These are phyloP conservation scores for Neoboletus brunneissimus DNA, from an alignment of 768 basidiomycete species.

Conservation along the genomic window DNA sequence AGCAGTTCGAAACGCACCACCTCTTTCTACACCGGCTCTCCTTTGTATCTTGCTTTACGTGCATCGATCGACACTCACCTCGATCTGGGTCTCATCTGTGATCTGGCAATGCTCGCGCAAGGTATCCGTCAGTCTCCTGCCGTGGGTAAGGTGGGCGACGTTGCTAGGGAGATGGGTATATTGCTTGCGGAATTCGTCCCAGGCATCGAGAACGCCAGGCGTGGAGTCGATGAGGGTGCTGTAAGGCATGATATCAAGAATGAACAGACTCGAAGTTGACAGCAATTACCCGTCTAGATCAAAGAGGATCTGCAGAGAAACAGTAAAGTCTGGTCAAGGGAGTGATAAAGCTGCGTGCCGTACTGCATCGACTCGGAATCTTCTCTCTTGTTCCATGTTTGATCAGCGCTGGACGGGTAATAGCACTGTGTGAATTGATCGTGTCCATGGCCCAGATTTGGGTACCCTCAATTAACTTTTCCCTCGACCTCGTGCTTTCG, in stretches of 20 bases:
- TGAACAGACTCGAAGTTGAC: not conserved
- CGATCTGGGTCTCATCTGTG: conserved; percentile 51
- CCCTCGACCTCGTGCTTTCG: not conserved
- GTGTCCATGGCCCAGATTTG: conserved; percentile 1
- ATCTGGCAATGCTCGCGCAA: conserved; percentile 67
- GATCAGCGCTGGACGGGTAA: not conserved
- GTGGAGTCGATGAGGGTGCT: conserved; percentile 82
- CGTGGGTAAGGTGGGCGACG: conserved; percentile 65
- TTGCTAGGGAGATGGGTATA: conserved; percentile 52
- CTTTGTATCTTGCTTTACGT: not conserved
- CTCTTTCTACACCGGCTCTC: conserved; percentile 46
- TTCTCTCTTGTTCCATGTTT: conserved; percentile 20
- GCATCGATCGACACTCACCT: conserved; percentile 38
- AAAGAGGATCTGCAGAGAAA: conserved; percentile 52
- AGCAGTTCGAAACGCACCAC: conserved; percentile 75
- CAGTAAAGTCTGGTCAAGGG: not conserved
- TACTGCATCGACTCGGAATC: conserved; percentile 52
- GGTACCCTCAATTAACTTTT: not conserved
- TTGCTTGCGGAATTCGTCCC: conserved; percentile 65
- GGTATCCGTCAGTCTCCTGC: conserved; percentile 73
- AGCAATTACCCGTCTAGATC: conserved; percentile 64
- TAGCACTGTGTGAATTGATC: not conserved
- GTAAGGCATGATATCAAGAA: conserved; percentile 8
- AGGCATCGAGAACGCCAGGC: conserved; percentile 75
- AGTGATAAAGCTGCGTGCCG: conserved; percentile 14